Base-by-base conservation (phyloP, 176 grass and related monocot species). In the Carex parvula region DNA sequence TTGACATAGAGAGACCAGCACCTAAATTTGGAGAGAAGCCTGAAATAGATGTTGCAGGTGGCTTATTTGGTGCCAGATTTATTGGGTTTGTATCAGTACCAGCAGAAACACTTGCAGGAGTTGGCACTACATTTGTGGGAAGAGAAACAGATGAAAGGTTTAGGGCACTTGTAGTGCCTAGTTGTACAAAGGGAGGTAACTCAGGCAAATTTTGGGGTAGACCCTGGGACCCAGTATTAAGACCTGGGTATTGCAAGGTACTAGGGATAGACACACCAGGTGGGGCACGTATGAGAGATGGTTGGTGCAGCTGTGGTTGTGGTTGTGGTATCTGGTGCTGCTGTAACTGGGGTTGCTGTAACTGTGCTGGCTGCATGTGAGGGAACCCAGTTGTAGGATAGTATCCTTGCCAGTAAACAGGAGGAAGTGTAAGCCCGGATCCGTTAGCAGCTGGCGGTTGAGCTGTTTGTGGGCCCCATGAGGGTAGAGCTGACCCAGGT, bases 321-420 rank as follows among this genome's bases (percentile, higher is more conserved):
- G n/a, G n/a, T n/a, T 56, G 73, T 1, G 24, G 73, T 17, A 78
- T 55, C 73, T 78, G 73, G 24, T 55, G 73, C 13, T 78, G 73
- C 52, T 78, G 73, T 17, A 78, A 32, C 73, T 77, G 73, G 50
- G 73, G 73, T 67, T 67, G 80, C 29, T 63, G 80, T 52, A 83
- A 50, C 44, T 83, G 81, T 64, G 64, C 73, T 52, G 60, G 61
- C 22, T 52, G 61, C 5, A 83, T 83, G 85, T 92, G 90, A 85
- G 90, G 80, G 91, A 90, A 88, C 58, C 89, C 91, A 59, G 37
- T 84, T 74, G 86, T 88, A 15, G 88, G 79, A 75, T 94, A 94
- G 85, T 92, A 94, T 80, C 91, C 90, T 2, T 87, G 94, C 91
- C 91, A 97, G 80, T 92, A 94, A 86, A 97, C 89, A 26, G 88